Evolutionary conservation across 1,284 basidiomycete species (phyloP).

Genomic region (Ceratobasidium sp.): DNA sequence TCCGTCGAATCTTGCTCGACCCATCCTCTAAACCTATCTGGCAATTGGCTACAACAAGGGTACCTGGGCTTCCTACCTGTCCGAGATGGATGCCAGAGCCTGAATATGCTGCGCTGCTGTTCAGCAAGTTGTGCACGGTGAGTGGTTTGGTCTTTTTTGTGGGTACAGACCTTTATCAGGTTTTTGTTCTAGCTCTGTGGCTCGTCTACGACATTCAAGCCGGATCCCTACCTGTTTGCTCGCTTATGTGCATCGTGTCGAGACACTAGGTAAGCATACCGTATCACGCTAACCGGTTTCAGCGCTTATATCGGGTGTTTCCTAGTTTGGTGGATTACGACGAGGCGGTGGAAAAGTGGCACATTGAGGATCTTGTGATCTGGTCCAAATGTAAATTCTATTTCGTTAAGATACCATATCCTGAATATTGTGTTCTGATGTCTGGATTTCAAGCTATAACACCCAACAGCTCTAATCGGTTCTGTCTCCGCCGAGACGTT

Average conservation of each 20-base stretch:
- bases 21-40: not conserved
- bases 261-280: not conserved
- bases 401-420: not conserved
- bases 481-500: too few species aligned
- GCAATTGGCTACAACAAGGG: not conserved
- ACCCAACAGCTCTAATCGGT: too few species aligned
- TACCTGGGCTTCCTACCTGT: not conserved
- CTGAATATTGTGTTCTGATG: too few species aligned
- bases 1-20: not conserved
- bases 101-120: not conserved
- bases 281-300: not conserved
- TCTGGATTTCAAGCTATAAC: not conserved
- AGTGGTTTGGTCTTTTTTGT: not conserved
- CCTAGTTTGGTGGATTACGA: not conserved
- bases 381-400: not conserved
- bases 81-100: not conserved
- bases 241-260: slow-evolving; percentile 7
- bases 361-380: not conserved
- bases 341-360: not conserved
- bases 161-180: not conserved
- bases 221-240: slow-evolving; percentile 1
- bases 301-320: not conserved
- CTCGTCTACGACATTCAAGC: not conserved
- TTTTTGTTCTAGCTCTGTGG: not conserved
- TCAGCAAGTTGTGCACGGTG: not conserved